These are phyloP conservation scores for Sarocladium oryzae DNA, from an alignment of 2,329 filamentous ascomycete species.

Conservation along the genomic window DNA sequence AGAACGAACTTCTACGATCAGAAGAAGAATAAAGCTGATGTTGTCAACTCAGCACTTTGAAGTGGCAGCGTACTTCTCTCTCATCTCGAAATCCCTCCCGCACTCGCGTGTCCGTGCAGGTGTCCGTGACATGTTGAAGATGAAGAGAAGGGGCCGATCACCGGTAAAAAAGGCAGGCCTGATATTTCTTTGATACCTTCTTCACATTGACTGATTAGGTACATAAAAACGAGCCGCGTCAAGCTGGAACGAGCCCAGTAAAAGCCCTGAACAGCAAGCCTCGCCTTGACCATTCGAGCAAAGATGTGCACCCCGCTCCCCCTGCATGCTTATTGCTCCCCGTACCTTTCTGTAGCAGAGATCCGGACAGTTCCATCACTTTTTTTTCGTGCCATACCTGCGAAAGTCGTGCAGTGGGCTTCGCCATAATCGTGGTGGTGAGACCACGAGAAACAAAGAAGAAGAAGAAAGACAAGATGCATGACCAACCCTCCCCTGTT, in stretches of 20 bases:
- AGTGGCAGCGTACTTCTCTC: no score
- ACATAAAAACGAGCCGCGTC: not conserved
- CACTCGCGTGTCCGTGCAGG: no score
- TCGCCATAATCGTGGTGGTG: not conserved
- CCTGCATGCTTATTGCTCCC: no score
- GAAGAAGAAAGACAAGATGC: conserved; percentile 8
- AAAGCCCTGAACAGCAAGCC: not conserved
- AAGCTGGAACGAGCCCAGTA: not conserved
- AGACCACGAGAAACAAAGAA: conserved; percentile 13
- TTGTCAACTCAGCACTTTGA: no score
- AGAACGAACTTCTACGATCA: no score
- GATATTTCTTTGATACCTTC: not conserved
- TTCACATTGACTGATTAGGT: not conserved
- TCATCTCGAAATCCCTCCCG: not conserved
- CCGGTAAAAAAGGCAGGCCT: not conserved
- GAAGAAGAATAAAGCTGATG: not conserved
- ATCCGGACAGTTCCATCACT: no score
- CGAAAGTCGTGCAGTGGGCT: no score
- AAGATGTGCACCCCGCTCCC: no score
- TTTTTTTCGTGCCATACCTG: no score
- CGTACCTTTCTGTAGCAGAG: no score
- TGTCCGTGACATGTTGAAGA: no score
- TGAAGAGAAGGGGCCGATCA: not conserved
- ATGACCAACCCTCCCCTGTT: conserved; percentile 14
- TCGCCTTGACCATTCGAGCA: no score